Base-by-base conservation (phyloP, 129 eudicot species). In the Cynara cardunculus region DNA sequence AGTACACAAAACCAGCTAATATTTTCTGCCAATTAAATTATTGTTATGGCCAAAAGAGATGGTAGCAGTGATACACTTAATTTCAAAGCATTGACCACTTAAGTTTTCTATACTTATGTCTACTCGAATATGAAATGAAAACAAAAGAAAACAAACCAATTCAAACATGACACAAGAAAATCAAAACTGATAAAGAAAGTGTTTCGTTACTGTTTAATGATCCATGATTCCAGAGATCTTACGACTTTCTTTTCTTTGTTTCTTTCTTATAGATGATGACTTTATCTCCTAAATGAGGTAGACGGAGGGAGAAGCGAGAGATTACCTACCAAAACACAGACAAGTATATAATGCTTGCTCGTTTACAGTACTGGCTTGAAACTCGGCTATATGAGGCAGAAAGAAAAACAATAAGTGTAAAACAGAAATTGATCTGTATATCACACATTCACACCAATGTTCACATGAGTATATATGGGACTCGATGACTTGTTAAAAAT, bases 251-350 rank as follows among this genome's bases (percentile, higher is more conserved):
- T 37, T 73, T 81, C 46, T 73, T 39, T 73, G 79, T 73, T 81
- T 35, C 79, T 81, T 64, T 62, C 69, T 73, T 73, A 78, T 27
- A 68, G 72, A 73, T 73, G 74, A 73, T 81, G 79, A 81, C 74
- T 65, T 22, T 14, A 22, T 81, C 66, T 80, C 67, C 72, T 72
- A 80, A 16, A 34, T 26, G 1, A 27, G 7, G 68, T 74, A 81
- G 73, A 64, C 5, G 22, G 10, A 62, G 46, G 34, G 18, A 62
- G 46, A 80, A 72, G 73, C 66, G 27, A 72, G 12, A 62, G 28
- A 62, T 72, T 64, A 80, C 66, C 39, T 25, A 44, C 69, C 62
- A 25, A 69, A 69, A 26, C 72, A 56, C 2, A 24, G 11, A 72
- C 62, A 72, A 59, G 26, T 72, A 79, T 19, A 28, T 39, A 41